A percentile compares a stretch with the other conserved stretches of the same genome.
Evolutionary conservation across 2,329 filamentous ascomycete genomes (phyloP).

Genomic region (Gremmenia infestans): DNA sequence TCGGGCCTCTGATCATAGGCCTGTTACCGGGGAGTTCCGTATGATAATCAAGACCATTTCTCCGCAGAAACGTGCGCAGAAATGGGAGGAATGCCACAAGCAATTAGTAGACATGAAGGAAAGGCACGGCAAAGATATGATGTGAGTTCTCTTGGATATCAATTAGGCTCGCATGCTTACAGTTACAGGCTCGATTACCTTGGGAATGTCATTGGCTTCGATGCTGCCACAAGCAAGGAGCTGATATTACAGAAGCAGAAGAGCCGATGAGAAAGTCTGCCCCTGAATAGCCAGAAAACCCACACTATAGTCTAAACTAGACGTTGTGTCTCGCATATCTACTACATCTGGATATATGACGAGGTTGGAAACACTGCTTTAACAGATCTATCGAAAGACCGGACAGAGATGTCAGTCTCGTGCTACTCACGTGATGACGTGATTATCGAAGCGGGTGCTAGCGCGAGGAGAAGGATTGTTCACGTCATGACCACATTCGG

Average conservation of each 20-base stretch:
- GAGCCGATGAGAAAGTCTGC: slow-evolving; percentile 11
- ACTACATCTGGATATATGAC: background rate
- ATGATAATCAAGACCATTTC: slow-evolving; percentile 81
- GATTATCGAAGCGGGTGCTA: background rate
- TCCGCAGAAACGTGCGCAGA: slow-evolving; percentile 55
- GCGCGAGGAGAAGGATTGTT: background rate
- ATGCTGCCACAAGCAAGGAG: slow-evolving; percentile 21
- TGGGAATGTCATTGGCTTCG: slow-evolving; percentile 52
- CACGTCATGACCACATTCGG: background rate
- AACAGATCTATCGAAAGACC: too few species aligned
- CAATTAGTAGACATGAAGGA: slow-evolving; percentile 69
- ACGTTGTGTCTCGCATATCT: background rate
- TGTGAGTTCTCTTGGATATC: slow-evolving; percentile 51
- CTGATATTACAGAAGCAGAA: slow-evolving; percentile 19
- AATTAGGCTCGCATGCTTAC: slow-evolving; percentile 7
- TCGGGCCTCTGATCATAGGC: slow-evolving; percentile 84
- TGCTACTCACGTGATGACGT: background rate
- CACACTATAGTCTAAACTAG: background rate
- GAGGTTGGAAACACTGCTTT: background rate
- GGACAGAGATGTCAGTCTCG: background rate
- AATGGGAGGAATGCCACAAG: slow-evolving; percentile 70
- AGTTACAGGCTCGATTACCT: slow-evolving; percentile 55
- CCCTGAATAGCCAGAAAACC: too few species aligned
- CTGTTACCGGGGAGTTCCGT: slow-evolving; percentile 80
- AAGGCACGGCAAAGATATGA: slow-evolving; percentile 65